Evolutionary conservation across 495 filamentous ascomycete species (phyloP), one percentile per base, ranked within the genome.

Genomic region (Penicillium cinerascens): DNA sequence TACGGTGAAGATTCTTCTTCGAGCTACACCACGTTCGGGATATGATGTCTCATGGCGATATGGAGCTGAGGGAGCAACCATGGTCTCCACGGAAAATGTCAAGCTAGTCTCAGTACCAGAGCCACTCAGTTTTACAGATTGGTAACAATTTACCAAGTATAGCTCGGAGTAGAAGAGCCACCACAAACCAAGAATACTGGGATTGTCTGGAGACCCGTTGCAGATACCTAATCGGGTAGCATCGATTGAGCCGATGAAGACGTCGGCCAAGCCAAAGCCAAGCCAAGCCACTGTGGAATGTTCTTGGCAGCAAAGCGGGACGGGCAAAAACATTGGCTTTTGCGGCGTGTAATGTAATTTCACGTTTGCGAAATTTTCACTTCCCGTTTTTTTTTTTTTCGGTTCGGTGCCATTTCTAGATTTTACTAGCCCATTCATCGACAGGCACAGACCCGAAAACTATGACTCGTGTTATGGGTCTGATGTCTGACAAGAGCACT

Each of bases 201-300:
- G 11, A 33, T 33, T 13, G 11, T 33, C 29, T 13, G 29, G 11
- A 3, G 9, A 13, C 29, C 26, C 7, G 26, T 33, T 8, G 29
- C 29, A 33, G 9, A 1, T 33, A 10, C 1, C 10, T 33, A 29
- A 7, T 33, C 29, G 11, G 29, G 29, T 4, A 13, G 11, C 39
- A 13, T 48, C 54, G 50, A 59, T 55, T 51, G 56, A 52, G 22
- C 38, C 42, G 56, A 59, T 59, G 55, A 47, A 51, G 56, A 55
- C 16, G n/a, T n/a, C n/a, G n/a, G n/a, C 37, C 37, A 43, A 46
- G 39, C 36, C 22, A 23, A n/a, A n/a, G 26, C 26, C 26, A 29
- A 29, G 26, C 26, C 13, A 33, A 51, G 37, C 29, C 44, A 36
- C 54, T 47, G n/a, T n/a, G n/a, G n/a, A 56, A 27, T 21, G 17